Base-by-base conservation (phyloP, 345 rosid species). In the Gossypium sturtianum region DNA sequence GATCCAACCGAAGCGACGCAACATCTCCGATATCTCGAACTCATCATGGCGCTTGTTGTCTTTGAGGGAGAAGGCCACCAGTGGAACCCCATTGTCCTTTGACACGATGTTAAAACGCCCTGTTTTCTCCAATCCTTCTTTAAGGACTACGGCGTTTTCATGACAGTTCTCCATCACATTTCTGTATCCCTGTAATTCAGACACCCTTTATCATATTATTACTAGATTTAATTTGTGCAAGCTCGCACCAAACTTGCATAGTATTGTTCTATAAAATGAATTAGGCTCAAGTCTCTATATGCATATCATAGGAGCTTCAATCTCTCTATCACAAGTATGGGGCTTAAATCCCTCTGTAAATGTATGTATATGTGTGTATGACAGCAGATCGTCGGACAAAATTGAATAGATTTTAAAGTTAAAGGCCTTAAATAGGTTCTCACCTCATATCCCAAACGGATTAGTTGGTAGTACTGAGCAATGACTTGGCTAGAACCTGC, bases 381-480 rank as follows among this genome's bases (percentile, higher is more conserved):
- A 34, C 41, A 34, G 41, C 41, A 34, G 41, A 34, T 34, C 41
- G 7, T 34, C 41, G 1, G 41, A 34, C 41, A 34, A 34, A 34
- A 34, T 34, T 34, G 41, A 34, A 34, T 34, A 34, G 41, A 34
- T 34, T 34, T 34, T 34, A 4, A 4, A 34, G 38, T 34, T 34
- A 34, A 34, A 34, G 41, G 20, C 19, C 56, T 52, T 52, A 6
- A 52, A 6, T 16, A 4, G 20, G 38, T 34, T 34, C 41, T 34
- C 41, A 34, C 41, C 90, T 94, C 97, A 3, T 74, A 22, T 2
- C 98, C 98, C 66, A 92, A 84, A 62, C 97, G 94, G 79, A 94
- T 92, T n/a, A 94, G 88, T 66, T 94, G 98, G 59, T 94, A 94
- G 67, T 91, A 94, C 66, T 94, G 98, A 72, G 98, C 98, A 70